Percentiles rank a stretch among this genome's conserved stretches.
phyloP scores from a whole-genome alignment of 495 filamentous ascomycete genomes.

The Xylaria flabelliformis region DNA sequence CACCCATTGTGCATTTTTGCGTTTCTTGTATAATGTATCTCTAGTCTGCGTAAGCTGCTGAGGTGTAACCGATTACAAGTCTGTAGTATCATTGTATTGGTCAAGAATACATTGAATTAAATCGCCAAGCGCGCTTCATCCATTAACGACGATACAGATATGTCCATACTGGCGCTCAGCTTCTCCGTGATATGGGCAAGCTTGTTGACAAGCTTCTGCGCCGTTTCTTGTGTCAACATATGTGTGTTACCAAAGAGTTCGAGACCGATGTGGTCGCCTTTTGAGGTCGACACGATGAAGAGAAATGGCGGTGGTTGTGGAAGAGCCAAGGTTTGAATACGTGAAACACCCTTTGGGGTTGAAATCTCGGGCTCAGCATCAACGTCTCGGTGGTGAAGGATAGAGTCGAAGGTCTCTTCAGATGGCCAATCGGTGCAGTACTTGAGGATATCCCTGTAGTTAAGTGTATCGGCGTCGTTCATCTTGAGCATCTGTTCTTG shows the following conservation, averaged over 20 bases:
- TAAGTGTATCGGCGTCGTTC: slow-evolving; percentile 51
- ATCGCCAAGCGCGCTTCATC: neutral
- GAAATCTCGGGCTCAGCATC: slow-evolving; percentile 11
- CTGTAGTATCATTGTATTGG: no score
- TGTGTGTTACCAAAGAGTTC: slow-evolving; percentile 8
- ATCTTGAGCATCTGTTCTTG: slow-evolving; percentile 66
- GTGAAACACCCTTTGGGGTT: neutral
- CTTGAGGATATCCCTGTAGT: slow-evolving; percentile 64
- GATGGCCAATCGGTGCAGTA: slow-evolving; percentile 65
- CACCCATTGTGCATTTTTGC: no score
- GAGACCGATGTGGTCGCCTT: neutral
- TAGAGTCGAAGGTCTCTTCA: slow-evolving; percentile 24
- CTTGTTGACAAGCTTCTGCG: neutral
- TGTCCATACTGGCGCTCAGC: neutral
- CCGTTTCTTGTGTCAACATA: slow-evolving; percentile 12
- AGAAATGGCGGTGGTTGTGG: slow-evolving; percentile 2
- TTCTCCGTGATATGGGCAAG: neutral
- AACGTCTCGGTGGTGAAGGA: slow-evolving; percentile 13
- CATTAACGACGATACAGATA: neutral
- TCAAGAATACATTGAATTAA: neutral
- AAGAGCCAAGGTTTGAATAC: neutral
- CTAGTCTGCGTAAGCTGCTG: no score
- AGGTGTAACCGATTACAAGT: no score
- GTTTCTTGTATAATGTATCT: no score
- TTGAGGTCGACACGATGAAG: neutral